Conservation (phyloP, 108 stramenopile genomes). For the Cyclotella distinguenda region DNA sequence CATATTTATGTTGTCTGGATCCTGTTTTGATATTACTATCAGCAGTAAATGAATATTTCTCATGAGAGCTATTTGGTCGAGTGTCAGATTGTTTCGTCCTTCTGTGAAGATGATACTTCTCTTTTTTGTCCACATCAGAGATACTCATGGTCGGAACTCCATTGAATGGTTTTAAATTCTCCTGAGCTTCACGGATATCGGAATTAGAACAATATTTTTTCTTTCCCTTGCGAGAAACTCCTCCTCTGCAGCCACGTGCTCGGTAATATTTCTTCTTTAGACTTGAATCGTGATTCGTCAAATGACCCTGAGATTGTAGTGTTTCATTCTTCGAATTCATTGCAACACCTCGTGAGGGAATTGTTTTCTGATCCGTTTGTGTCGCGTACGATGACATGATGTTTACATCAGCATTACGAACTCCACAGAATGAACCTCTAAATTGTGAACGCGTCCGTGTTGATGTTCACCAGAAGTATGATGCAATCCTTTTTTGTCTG, state of each 20-base stretch:
- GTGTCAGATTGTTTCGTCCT: slow-evolving; percentile 2
- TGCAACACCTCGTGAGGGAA: background rate
- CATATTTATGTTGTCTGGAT: slow-evolving; percentile 4
- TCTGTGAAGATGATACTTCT: background rate
- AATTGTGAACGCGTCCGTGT: too few relatives aligned
- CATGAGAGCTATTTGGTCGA: slow-evolving; percentile 8
- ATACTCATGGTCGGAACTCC: background rate
- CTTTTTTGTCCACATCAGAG: background rate
- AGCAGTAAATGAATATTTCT: slow-evolving; percentile 6
- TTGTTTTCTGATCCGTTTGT: too few relatives aligned
- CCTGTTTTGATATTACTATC: slow-evolving; percentile 1
- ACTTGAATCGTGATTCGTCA: background rate
- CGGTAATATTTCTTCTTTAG: slow-evolving; percentile 44
- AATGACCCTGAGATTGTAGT: background rate
- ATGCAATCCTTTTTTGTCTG: too few relatives aligned
- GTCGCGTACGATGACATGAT: too few relatives aligned
- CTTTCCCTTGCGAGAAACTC: slow-evolving; percentile 44
- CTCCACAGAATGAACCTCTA: too few relatives aligned
- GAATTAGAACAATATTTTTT: slow-evolving; percentile 10
- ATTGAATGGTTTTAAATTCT: slow-evolving; percentile 19
- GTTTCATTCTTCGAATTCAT: background rate
- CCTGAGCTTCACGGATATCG: slow-evolving; percentile 16
- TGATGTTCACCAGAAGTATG: too few relatives aligned
- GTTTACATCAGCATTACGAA: too few relatives aligned
- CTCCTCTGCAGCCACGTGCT: slow-evolving; percentile 44